Evolutionary conservation across 345 rosid genomes (phyloP), one percentile per base, ranked within the genome.

Genomic region (Moricandia arvensis): DNA sequence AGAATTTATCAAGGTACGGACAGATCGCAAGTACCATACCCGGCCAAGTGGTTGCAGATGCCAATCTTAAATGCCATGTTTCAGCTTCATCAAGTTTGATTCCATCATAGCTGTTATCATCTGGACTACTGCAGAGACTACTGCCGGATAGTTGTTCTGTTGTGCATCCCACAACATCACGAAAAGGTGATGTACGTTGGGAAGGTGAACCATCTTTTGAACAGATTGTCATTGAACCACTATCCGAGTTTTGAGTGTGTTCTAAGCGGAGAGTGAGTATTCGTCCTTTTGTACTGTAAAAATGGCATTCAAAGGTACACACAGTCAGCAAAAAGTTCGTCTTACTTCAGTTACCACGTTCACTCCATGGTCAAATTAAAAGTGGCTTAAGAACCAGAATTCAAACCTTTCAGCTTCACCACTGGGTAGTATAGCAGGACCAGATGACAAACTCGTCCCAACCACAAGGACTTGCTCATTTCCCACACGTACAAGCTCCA

Each of bases 381-480:
- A 78, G 18, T 59, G 31, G 38, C 68, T 27, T 37, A 57, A 41
- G 35, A 4, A 65, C 15, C 21, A 63, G n/a, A 31, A 6, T 72
- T 60, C 33, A 37, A 30, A 95, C 99, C 98, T 90, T 86, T 95
- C 99, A 60, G 98, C 98, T 87, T 95, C 99, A 73, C 99, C 99
- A 77, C 94, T 92, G 74, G 93, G 90, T 97, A 95, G 83, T 69
- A 90, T 85, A 74, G 97, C 97, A 51, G 96, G 99, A 81, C 98
- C 97, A 77, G 90, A 81, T 54, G 94, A 89, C 47, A 87, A 81
- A 82, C 96, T 87, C 63, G 99, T 95, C 57, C 99, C 99, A 75
- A 92, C 82, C 69, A 90, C 94, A 79, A 92, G 75, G 80, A 90
- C 93, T 58, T 87, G 90, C 62, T 95, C 97, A 76, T 81, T 90